Conservation (phyloP, 805 yeast genomes). For the Candida stauntonica region DNA sequence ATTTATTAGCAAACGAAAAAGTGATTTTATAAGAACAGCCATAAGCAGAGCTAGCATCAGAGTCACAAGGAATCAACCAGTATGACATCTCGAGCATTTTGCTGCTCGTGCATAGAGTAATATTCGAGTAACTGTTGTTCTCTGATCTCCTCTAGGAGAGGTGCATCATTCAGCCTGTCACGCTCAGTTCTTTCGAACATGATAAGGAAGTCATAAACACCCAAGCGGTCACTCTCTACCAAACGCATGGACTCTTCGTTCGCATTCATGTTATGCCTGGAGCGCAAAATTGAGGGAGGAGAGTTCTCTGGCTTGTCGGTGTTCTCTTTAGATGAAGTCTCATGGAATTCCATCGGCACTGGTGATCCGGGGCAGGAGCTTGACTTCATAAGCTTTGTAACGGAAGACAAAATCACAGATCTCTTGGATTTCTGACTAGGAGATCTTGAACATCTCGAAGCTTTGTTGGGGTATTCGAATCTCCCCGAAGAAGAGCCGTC, state of each 20-base stretch:
- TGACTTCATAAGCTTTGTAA: no score
- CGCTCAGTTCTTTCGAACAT: constrained; percentile 10
- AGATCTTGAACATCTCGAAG: no score
- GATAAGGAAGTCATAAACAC: constrained; percentile 9
- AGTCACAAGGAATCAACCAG: constrained; percentile 6
- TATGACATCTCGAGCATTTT: background rate
- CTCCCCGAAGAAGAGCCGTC: no score
- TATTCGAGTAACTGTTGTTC: constrained; percentile 12
- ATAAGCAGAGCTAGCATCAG: no score
- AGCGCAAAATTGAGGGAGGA: constrained; percentile 13
- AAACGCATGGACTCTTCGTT: constrained; percentile 10
- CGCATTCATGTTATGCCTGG: constrained; percentile 8
- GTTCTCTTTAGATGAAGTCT: background rate
- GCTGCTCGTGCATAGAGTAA: constrained; percentile 4
- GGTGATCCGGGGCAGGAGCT: no score
- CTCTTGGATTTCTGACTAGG: no score
- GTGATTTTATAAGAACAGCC: no score
- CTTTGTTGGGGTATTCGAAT: no score
- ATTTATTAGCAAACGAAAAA: no score
- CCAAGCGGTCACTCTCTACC: constrained; percentile 4
- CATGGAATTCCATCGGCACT: no score
- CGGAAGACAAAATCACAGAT: no score
- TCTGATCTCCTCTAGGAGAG: constrained; percentile 4
- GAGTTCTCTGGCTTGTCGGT: constrained; percentile 1
- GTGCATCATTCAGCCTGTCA: constrained; percentile 4